phyloP scores from a whole-genome alignment of 192 early-diverging fungal species.

The Coemansia sp. region DNA sequence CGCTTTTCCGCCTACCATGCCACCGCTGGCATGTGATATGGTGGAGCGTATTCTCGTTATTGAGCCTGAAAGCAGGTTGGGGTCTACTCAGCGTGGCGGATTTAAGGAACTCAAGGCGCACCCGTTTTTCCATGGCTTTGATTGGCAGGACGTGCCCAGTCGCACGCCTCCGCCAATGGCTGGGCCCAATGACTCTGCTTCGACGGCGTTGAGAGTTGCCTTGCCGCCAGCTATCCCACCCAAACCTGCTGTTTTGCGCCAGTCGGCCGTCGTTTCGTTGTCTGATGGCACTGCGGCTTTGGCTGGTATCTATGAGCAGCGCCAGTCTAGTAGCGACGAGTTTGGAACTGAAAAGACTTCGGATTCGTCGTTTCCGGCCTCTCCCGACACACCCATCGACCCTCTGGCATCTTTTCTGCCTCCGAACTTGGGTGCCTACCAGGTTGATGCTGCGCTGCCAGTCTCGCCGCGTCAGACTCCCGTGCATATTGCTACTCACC shows the following conservation, averaged over 20 bases:
- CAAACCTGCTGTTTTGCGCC: slow-evolving; percentile 41
- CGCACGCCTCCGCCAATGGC: slow-evolving; percentile 45
- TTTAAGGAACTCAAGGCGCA: slow-evolving; percentile 70
- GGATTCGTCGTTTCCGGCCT: slow-evolving; percentile 39
- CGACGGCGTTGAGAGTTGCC: not conserved
- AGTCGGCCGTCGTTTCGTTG: slow-evolving; percentile 1
- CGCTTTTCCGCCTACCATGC: slow-evolving; percentile 73
- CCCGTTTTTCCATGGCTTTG: slow-evolving; percentile 78
- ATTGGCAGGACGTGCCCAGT: slow-evolving; percentile 60
- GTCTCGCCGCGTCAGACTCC: slow-evolving; percentile 40
- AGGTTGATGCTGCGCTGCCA: slow-evolving; percentile 16
- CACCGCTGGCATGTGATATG: slow-evolving; percentile 69
- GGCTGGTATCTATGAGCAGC: slow-evolving; percentile 1
- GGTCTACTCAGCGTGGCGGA: slow-evolving; percentile 57
- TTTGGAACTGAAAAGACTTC: slow-evolving; percentile 42
- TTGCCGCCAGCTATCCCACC: slow-evolving; percentile 44
- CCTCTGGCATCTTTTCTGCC: slow-evolving; percentile 23
- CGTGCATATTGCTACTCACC: slow-evolving; percentile 23
- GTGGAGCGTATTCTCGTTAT: slow-evolving; percentile 71
- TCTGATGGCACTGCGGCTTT: not conserved
- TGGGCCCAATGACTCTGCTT: slow-evolving; percentile 4
- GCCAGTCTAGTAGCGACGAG: slow-evolving; percentile 46
- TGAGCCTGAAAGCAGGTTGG: slow-evolving; percentile 62
- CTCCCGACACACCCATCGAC: slow-evolving; percentile 33
- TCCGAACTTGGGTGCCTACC: slow-evolving; percentile 28